Conservation (phyloP, 805 yeast genomes). For the Barnettozyma botsteinii region DNA sequence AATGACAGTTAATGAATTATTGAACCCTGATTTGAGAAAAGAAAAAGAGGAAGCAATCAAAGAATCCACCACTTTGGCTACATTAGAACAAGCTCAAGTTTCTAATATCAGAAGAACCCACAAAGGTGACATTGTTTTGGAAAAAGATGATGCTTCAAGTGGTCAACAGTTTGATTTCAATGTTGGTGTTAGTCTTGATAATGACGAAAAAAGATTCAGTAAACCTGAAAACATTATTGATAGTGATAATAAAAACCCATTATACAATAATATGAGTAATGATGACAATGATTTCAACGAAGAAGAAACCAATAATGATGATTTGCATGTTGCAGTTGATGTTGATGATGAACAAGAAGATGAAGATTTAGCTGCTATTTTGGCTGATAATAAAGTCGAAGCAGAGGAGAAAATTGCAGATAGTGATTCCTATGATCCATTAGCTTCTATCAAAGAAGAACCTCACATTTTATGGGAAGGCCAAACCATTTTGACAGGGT, state of each 20-base stretch:
- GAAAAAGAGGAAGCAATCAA: constrained; percentile 67
- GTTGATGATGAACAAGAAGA: constrained; percentile 27
- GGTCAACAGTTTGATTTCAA: constrained; percentile 26
- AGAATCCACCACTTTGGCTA: constrained; percentile 62
- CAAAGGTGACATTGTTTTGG: constrained; percentile 82
- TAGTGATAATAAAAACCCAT: constrained; percentile 14
- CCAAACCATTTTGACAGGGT: constrained; percentile 41
- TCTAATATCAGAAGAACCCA: constrained; percentile 77
- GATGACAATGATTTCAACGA: constrained; percentile 8
- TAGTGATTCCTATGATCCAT: constrained; percentile 20
- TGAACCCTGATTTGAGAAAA: constrained; percentile 66
- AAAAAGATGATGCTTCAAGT: constrained; percentile 33
- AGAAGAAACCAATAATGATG: constrained; percentile 26
- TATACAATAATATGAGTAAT: constrained; percentile 13
- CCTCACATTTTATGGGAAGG: constrained; percentile 41
- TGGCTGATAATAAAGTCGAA: constrained; percentile 22
- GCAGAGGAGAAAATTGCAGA: constrained; percentile 2
- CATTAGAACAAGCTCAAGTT: constrained; percentile 52
- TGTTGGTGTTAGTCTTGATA: constrained; percentile 23
- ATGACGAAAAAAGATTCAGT: constrained; percentile 20
- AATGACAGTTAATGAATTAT: constrained; percentile 67
- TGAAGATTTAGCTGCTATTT: constrained; percentile 29
- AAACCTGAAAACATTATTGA: constrained; percentile 13
- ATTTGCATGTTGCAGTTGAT: constrained; percentile 7
- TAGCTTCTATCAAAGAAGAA: constrained; percentile 3